Evolutionary conservation across 495 filamentous ascomycete species (phyloP).

Genomic region (Lasiosphaeria hispida): DNA sequence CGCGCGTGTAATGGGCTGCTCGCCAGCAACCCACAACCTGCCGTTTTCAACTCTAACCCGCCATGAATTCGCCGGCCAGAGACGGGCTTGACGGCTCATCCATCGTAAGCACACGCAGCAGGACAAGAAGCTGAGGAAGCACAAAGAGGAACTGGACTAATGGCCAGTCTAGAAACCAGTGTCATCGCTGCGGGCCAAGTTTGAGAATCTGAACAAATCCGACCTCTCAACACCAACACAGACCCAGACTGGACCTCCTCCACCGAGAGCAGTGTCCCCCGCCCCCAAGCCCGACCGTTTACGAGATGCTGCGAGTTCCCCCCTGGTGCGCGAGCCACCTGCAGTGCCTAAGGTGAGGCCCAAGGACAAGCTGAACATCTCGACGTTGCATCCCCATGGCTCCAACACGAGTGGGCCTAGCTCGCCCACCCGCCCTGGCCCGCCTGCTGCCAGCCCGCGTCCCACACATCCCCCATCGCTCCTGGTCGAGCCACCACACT

Average conservation of each 20-base stretch:
- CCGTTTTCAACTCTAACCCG: constrained; percentile 32
- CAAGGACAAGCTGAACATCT: constrained; percentile 28
- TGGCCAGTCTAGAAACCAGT: constrained; percentile 63
- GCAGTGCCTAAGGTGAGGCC: constrained; percentile 51
- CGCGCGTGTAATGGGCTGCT: constrained; percentile 32
- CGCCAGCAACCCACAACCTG: constrained; percentile 23
- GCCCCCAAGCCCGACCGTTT: constrained; percentile 38
- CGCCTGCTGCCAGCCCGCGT: constrained; percentile 46
- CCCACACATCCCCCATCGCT: constrained; percentile 63
- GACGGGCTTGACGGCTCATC: constrained; percentile 58
- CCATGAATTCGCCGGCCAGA: constrained; percentile 40
- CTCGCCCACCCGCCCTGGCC: constrained; percentile 29
- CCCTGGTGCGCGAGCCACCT: constrained; percentile 45
- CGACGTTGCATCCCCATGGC: constrained; percentile 22
- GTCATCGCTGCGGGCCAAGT: constrained; percentile 87
- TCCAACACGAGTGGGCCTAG: constrained; percentile 21
- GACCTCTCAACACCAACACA: constrained; percentile 14
- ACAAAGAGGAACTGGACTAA: constrained; percentile 4
- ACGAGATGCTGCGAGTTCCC: constrained; percentile 49
- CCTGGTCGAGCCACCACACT: constrained; percentile 70
- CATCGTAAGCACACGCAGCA: constrained; percentile 45
- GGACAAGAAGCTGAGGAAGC: too few relatives aligned
- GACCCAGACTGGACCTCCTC: constrained; percentile 25
- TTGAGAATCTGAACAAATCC: constrained; percentile 75
- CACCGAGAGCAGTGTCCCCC: constrained; percentile 37